These are phyloP conservation scores for Saturnispora halmiae DNA, from an alignment of 805 yeast genomes.

Conservation along the genomic window DNA sequence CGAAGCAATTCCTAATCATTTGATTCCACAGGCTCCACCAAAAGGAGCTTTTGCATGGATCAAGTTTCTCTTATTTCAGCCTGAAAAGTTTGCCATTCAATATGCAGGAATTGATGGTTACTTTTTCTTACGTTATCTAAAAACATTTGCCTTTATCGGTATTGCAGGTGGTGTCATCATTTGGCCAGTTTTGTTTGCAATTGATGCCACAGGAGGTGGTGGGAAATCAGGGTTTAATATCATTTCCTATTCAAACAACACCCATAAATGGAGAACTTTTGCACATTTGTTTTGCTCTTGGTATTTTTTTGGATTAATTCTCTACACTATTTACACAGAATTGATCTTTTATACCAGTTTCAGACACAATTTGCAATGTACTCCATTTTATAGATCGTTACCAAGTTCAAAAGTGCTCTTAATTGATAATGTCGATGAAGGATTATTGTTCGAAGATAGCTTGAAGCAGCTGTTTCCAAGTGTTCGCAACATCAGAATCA, in stretches of 20 bases:
- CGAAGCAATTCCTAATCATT: conserved; percentile 37
- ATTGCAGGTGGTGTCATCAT: conserved; percentile 44
- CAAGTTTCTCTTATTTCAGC: conserved; percentile 38
- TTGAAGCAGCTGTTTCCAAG: conserved; percentile 56
- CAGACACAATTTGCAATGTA: conserved; percentile 65
- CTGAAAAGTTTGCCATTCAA: conserved; percentile 56
- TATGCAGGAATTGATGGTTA: conserved; percentile 71
- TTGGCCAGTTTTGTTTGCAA: conserved; percentile 65
- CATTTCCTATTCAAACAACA: conserved; percentile 54
- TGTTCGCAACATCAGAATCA: conserved; percentile 49
- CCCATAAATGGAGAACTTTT: conserved; percentile 52
- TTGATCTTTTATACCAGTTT: conserved; percentile 60
- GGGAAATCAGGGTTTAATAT: conserved; percentile 50
- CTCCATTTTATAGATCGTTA: conserved; percentile 63
- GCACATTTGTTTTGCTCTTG: conserved; percentile 74
- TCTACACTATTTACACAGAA: conserved; percentile 65
- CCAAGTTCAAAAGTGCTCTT: conserved; percentile 65
- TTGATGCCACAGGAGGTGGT: conserved; percentile 63
- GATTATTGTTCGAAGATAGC: conserved; percentile 35
- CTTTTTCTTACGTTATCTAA: conserved; percentile 58
- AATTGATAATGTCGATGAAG: conserved; percentile 56
- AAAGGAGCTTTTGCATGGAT: conserved; percentile 45
- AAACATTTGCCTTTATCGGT: conserved; percentile 45
- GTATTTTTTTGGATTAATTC: conserved; percentile 57
- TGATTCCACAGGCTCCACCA: conserved; percentile 25